A percentile compares a stretch with the other conserved stretches of the same genome.
Evolutionary conservation across 129 eudicot genomes (phyloP).

Genomic region (Oenanthe sinensis): DNA sequence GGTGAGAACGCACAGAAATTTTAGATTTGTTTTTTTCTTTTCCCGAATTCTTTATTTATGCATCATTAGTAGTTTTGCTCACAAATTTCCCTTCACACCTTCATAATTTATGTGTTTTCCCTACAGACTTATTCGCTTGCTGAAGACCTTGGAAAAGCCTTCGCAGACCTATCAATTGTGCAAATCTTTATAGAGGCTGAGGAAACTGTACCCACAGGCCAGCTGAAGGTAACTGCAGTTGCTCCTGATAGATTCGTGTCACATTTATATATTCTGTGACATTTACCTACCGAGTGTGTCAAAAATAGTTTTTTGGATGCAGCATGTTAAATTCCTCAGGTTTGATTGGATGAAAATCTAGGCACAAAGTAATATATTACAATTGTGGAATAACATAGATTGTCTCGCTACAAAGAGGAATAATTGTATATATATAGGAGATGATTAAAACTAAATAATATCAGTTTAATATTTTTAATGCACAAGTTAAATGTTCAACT

Average conservation of each 20-base stretch:
- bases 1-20: conserved; percentile 25
- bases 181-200: conserved; percentile 73
- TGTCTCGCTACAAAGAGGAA: background rate
- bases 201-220: conserved; percentile 44
- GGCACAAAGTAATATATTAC: background rate
- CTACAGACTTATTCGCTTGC: conserved; percentile 80
- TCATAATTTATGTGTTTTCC: background rate
- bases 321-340: background rate
- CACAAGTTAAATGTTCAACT: background rate
- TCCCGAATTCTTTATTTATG: background rate
- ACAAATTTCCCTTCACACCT: background rate
- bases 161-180: conserved; percentile 58
- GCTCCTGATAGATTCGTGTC: background rate
- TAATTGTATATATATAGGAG: background rate
- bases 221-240: conserved; percentile 52
- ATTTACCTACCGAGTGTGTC: background rate
- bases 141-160: conserved; percentile 97
- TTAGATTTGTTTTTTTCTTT: background rate
- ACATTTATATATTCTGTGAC: background rate
- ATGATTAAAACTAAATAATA: background rate
- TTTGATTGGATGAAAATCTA: background rate
- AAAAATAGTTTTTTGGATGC: background rate
- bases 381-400: background rate
- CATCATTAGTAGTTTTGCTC: background rate
- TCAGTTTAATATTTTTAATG: background rate